Evolutionary conservation across 352 stramenopile genomes (phyloP).

Genomic region (Phytophthora ramorum): DNA sequence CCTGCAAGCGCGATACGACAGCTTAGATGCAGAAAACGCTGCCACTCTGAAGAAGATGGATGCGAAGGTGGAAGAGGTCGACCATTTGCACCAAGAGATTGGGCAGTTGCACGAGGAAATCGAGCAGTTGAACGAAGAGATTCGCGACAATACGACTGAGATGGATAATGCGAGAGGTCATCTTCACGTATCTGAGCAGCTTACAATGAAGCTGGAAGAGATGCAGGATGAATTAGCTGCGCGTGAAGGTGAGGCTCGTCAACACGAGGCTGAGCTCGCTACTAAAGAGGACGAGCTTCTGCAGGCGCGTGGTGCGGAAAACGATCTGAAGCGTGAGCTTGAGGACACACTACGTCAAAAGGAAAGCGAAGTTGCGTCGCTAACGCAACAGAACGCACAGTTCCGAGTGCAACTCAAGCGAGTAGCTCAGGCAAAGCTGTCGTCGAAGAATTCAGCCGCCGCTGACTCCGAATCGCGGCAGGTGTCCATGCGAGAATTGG

Average conservation of each 20-base stretch:
- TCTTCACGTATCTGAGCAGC: constrained; percentile 49
- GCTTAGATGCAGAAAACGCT: constrained; percentile 34
- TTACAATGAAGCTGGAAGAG: constrained; percentile 56
- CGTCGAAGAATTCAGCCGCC: constrained; percentile 26
- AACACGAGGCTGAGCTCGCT: constrained; percentile 42
- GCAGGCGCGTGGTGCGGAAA: constrained; percentile 17
- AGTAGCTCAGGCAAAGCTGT: constrained; percentile 28
- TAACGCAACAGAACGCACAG: constrained; percentile 38
- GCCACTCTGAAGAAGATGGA: constrained; percentile 28
- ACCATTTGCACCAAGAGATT: constrained; percentile 30
- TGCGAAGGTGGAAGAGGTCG: constrained; percentile 35
- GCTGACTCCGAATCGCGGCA: neutral
- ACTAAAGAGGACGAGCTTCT: constrained; percentile 37
- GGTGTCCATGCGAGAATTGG: constrained; percentile 25
- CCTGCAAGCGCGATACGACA: constrained; percentile 41
- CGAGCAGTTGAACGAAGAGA: constrained; percentile 38
- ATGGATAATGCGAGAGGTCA: constrained; percentile 48
- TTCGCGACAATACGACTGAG: constrained; percentile 51
- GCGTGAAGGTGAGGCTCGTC: constrained; percentile 37
- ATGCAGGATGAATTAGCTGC: constrained; percentile 42
- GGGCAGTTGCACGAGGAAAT: constrained; percentile 39
- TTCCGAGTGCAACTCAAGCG: constrained; percentile 40
- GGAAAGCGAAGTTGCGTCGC: constrained; percentile 34
- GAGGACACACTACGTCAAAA: constrained; percentile 30
- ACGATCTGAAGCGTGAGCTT: constrained; percentile 32